Conservation (phyloP, 169 alveolate species). For the Eimeria tenella region DNA sequence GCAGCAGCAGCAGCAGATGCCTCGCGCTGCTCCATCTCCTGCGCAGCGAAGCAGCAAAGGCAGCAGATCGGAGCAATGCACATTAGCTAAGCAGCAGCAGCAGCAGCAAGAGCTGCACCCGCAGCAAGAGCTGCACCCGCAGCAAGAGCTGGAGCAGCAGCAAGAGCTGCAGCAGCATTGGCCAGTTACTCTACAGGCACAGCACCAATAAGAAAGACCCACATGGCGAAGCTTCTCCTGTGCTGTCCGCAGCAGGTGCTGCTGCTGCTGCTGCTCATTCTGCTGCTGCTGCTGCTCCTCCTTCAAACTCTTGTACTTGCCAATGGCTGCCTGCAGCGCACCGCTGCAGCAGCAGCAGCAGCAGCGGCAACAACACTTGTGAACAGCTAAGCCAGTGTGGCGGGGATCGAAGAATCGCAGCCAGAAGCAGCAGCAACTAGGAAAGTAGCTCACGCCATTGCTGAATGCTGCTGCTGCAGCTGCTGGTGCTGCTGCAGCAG, state of each 20-base stretch:
- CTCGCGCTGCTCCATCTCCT: conserved; percentile 54
- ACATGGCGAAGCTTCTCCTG: background rate
- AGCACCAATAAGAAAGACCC: background rate
- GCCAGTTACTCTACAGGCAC: too few species aligned
- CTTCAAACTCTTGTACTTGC: background rate
- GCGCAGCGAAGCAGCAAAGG: background rate
- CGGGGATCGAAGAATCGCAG: background rate
- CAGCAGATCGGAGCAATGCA: too few species aligned
- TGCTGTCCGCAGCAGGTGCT: conserved; percentile 2
- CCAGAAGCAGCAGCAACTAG: conserved; percentile 30
- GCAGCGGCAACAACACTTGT: background rate
- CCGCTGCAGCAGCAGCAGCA: conserved; percentile 39
- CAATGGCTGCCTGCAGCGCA: background rate
- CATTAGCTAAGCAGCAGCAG: background rate
- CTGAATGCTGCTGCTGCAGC: conserved; percentile 50
- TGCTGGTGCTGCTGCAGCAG: conserved; percentile 30
- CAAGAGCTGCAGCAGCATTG: background rate
- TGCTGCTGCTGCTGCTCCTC: conserved; percentile 62
- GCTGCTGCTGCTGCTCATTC: conserved; percentile 37
- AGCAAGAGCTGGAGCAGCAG: background rate
- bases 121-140: background rate
- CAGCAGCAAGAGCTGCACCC: conserved; percentile 10
- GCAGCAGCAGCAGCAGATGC: conserved; percentile 61
- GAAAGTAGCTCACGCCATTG: background rate
- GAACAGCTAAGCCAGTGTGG: background rate